Percentiles rank a stretch among this genome's conserved stretches.
phyloP scores from a whole-genome alignment of 2,329 filamentous ascomycete genomes.

The Cercospora berteroae region DNA sequence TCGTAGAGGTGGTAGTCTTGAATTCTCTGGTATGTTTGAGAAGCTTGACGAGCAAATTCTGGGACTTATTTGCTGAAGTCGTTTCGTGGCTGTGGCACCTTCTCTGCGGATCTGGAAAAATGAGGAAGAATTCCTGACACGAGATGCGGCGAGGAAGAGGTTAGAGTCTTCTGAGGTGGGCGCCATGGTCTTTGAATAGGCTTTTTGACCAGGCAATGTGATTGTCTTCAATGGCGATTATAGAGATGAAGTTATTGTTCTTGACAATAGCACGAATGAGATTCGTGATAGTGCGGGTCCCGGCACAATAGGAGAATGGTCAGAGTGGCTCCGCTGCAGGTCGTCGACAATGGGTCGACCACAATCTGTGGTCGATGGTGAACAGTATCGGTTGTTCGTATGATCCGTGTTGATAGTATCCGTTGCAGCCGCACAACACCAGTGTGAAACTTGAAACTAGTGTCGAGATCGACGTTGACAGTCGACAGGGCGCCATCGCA shows the following conservation, averaged over 20 bases:
- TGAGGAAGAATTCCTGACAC: not conserved
- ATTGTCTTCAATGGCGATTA: not conserved
- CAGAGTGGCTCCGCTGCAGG: not conserved
- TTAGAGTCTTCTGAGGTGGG: not conserved
- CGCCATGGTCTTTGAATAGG: not conserved
- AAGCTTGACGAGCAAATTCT: not conserved
- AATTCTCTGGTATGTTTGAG: not conserved
- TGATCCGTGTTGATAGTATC: not conserved
- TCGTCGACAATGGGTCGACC: not conserved
- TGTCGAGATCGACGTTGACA: not conserved
- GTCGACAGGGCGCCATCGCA: not conserved
- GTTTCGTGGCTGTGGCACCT: not conserved
- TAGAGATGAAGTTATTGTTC: constrained; percentile 5
- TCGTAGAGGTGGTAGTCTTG: constrained; percentile 5
- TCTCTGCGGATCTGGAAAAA: not conserved
- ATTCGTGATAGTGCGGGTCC: not conserved
- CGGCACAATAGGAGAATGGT: not conserved
- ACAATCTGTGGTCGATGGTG: not conserved
- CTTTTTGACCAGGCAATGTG: not conserved
- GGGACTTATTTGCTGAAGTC: not conserved
- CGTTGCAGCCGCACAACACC: not conserved
- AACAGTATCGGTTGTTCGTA: not conserved
- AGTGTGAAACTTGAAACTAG: not conserved
- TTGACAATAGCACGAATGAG: constrained; percentile 6
- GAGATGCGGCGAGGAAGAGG: not conserved